Base-by-base conservation (phyloP, 495 filamentous ascomycete genomes). In the Cudoniella acicularis region DNA sequence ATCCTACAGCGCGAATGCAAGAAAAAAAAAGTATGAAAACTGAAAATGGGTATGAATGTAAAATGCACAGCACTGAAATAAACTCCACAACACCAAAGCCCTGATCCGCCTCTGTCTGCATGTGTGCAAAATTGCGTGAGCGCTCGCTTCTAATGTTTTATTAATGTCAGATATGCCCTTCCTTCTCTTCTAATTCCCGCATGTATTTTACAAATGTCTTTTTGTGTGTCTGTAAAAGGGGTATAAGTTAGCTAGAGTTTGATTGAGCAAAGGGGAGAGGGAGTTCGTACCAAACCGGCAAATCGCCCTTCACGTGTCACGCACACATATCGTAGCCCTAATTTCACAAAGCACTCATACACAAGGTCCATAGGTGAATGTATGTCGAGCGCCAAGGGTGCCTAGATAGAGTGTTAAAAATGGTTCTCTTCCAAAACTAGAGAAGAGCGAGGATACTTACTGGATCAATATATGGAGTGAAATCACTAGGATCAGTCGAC, bases 131-230 rank as follows among this genome's bases (percentile, higher is more conserved):
- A n/a, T n/a, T 50, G 9, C 48, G 22, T 8, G 22, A 23, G 25
- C 3, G 8, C 6, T 21, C 43, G 8, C 43, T 4, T n/a, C 11
- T n/a, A 46, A 46, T 46, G 43, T n/a, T 41, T 41, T 41, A 54
- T 1, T 10, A 20, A 17, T 10, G 17, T 45, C 49, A 47, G 22
- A 56, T 55, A 49, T 65, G 64, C 22, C 56, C 57, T 57, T 85
- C 75, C 65, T 80, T 79, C 62, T 83, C 82, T 64, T 92, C 88
- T 36, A 91, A 70, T 66, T 92, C 84, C 60, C 90, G 90, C 73
- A 96, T 85, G 70, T 92, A 96, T 73, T 91, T 95, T 52, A 96
- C 93, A 76, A 98, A 98, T 20, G 85, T 83, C 76, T 98, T 98
- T 75, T 97, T 98, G 73, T 98, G 94, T 22, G 59, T 64, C 65